Evolutionary conservation across 78 protist species (phyloP).

Genomic region (Cavenderia fasciculata): DNA sequence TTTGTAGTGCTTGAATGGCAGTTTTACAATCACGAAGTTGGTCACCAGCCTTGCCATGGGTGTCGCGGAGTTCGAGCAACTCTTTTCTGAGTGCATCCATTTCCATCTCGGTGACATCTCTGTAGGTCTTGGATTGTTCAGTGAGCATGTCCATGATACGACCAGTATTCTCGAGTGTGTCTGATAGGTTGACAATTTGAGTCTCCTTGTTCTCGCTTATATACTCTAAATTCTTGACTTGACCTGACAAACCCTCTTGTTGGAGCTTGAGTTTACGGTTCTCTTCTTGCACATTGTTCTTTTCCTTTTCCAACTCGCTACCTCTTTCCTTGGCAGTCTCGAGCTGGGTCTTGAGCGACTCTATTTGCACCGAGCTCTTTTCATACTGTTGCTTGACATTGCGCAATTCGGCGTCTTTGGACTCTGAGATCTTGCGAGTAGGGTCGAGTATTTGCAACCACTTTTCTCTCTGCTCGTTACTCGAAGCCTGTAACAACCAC

Average conservation of each 20-base stretch:
- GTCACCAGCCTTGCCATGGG: not conserved
- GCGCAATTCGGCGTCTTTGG: conserved; percentile 54
- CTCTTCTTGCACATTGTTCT: not conserved
- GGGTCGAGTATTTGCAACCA: conserved; percentile 79
- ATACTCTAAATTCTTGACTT: conserved; percentile 3
- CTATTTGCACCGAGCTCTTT: conserved; percentile 30
- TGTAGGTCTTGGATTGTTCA: conserved; percentile 48
- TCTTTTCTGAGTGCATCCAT: conserved; percentile 34
- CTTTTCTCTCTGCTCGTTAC: conserved; percentile 45
- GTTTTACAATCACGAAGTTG: conserved; percentile 1
- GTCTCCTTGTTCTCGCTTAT: not conserved
- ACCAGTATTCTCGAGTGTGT: conserved; percentile 13
- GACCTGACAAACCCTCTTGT: no score
- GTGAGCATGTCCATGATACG: conserved; percentile 24
- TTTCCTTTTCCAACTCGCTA: no score
- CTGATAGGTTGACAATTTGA: conserved; percentile 27
- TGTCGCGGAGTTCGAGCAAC: conserved; percentile 12
- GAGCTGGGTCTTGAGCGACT: not conserved
- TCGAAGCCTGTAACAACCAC: conserved; percentile 64
- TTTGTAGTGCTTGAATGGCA: not conserved
- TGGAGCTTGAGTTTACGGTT: no score
- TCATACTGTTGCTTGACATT: conserved; percentile 53
- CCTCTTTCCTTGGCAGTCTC: no score
- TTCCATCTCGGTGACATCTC: conserved; percentile 56
- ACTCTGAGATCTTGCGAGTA: conserved; percentile 48